Base-by-base conservation (phyloP, 345 rosid species). In the Eutrema japonicum region DNA sequence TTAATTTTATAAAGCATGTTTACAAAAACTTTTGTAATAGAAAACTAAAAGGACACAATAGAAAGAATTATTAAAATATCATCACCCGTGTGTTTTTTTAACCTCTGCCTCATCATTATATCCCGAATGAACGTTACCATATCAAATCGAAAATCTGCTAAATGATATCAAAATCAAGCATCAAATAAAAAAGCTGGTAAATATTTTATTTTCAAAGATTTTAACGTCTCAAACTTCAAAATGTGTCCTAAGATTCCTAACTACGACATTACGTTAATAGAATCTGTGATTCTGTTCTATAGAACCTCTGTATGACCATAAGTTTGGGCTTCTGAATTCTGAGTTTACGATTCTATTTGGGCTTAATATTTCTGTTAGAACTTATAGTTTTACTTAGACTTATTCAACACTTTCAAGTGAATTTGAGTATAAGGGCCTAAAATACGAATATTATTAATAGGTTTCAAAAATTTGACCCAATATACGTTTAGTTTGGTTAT, bases 31-130 rank as follows among this genome's bases (percentile, higher is more conserved):
- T 45, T 42, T 11, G 10, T 30, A 2, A 27, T 47, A 65, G 6
- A 65, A 57, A 66, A n/a, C 10, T 8, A 27, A 10, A 46, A 38
- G 41, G 30, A 47, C 59, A 47, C 59, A 47, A 16, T 42, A 51
- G n/a, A 50, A 50, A 18, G 8, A 49, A 9, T 51, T 7, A 54
- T 62, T 37, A 60, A 36, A 75, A 52, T 61, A 45, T 62, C 49
- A 45, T 62, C 70, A 16, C 64, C 70, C 75, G 70, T 68, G 74
- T 65, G 36, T 29, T 74, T 63, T 76, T 18, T 54, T 49, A 29
- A 48, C 72, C 43, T 64, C 56, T 46, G 54, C 57, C 12, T 49
- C 74, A 76, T 69, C 74, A 68, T 68, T 59, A 49, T 41, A 59
- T 9, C 29, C 49, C 49, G 4, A 56, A 58, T 13, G 13, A 49